Evolutionary conservation across 176 grass and related monocot species (phyloP).

Genomic region (Eragrostis curvula): DNA sequence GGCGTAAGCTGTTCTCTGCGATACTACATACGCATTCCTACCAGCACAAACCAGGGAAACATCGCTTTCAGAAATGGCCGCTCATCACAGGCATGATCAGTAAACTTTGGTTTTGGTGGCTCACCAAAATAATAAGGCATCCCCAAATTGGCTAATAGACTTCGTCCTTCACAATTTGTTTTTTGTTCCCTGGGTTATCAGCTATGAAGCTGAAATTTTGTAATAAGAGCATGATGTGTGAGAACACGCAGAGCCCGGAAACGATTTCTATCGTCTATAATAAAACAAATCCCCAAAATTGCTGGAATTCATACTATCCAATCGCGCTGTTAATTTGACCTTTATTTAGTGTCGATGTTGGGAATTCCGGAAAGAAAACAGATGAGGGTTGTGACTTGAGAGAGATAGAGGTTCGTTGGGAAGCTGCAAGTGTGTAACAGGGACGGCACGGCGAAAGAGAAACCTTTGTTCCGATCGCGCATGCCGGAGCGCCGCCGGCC

Average conservation of each 20-base stretch:
- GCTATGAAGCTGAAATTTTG: too few relatives aligned
- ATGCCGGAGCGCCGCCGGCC: constrained; percentile 1
- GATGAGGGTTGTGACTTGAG: background rate
- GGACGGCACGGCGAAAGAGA: background rate
- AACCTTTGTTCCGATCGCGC: background rate
- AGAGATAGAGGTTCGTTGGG: background rate
- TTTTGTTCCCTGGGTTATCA: too few relatives aligned
- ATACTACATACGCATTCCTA: constrained; percentile 2
- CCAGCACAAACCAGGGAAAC: too few relatives aligned
- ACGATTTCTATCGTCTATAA: too few relatives aligned
- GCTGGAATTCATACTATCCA: too few relatives aligned
- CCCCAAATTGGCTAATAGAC: background rate
- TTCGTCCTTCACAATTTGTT: too few relatives aligned
- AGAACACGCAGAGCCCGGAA: too few relatives aligned
- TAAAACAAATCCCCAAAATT: background rate
- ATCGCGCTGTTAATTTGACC: too few relatives aligned
- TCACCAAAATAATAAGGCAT: background rate
- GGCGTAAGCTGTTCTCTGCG: background rate
- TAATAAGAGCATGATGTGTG: too few relatives aligned
- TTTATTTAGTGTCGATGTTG: background rate
- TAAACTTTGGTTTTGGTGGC: too few relatives aligned
- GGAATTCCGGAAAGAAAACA: background rate
- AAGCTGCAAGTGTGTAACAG: background rate
- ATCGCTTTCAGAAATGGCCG: constrained; percentile 1
- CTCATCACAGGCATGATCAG: background rate